Base-by-base conservation (phyloP, 75 land plant genomes). In the Chamaecyparis obtusa region DNA sequence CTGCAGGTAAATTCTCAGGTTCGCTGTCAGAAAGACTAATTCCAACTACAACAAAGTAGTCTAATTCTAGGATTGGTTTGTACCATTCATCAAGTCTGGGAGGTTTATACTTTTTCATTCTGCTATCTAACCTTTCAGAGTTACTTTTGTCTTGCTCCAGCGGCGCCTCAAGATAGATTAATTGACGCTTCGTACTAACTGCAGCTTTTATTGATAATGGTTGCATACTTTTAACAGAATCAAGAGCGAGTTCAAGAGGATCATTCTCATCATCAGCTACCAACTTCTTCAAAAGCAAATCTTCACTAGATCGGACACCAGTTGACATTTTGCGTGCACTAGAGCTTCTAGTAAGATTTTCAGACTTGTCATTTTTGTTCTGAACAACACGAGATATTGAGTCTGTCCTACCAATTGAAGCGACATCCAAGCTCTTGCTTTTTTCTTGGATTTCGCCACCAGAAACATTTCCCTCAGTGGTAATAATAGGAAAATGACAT, bases 71-170 rank as follows among this genome's bases (percentile, higher is more conserved):
- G 83, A 98, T 96, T 9, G 94, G 90, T 76, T 84, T 97, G 86
- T 92, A 96, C 99, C 99, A 98, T 19, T 93, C 94, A 90, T 98
- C 99, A 83, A 98, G 85, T 57, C 89, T 92, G 39, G 97, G 97
- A 83, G 96, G 95, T 36, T 89, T 92, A 82, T 90, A 89, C 86
- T 94, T 91, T 86, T 84, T 90, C 7, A 86, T 64, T 41, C 85
- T 67, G 33, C 85, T 64, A n/a, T 88, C 87, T 85, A 86, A 60
- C 90, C 90, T 91, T 16, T 57, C 88, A 72, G 85, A 84, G 46
- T 77, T 51, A 33, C 87, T 83, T 57, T 88, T 84, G 48, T 84
- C 81, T 32, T 88, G 90, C 17, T 90, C 91, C 48, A 71, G 54
- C 85, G 97, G 98, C 86, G 93, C 75, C 77, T 89, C 85, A 56